Percentiles rank a stretch among this genome's conserved stretches.
Evolutionary conservation across 352 stramenopile species (phyloP).

Genomic region (Phytophthora uliginosa): DNA sequence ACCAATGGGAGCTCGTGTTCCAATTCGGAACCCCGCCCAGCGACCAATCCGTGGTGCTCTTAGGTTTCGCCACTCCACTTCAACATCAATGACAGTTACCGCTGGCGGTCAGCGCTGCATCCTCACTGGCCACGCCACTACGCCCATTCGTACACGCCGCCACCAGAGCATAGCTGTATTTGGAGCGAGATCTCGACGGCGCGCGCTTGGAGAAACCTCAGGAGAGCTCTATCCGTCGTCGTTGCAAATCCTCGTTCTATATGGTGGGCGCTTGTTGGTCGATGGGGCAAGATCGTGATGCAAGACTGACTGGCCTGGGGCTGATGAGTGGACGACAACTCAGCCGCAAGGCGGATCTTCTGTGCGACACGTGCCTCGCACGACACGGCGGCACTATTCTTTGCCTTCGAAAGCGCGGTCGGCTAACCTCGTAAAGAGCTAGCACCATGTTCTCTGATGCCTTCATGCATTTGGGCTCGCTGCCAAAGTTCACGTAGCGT

Average conservation of each 20-base stretch:
- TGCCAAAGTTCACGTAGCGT: not conserved
- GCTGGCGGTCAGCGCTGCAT: not conserved
- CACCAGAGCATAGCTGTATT: not conserved
- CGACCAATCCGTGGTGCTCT: constrained; percentile 16
- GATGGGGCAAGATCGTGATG: not conserved
- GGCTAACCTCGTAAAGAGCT: not conserved
- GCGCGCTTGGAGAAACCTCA: not conserved
- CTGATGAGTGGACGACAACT: constrained; percentile 15
- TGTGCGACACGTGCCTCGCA: constrained; percentile 30
- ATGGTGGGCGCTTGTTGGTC: not conserved
- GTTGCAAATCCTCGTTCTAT: not conserved
- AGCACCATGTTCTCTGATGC: not conserved
- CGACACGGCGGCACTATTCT: constrained; percentile 4
- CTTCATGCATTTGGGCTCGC: not conserved
- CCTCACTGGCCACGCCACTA: not conserved
- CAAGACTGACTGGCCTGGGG: not conserved
- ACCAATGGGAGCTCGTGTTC: constrained; percentile 22
- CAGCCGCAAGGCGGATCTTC: constrained; percentile 8
- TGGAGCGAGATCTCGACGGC: constrained; percentile 1
- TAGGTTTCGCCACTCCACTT: constrained; percentile 33
- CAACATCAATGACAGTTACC: constrained; percentile 26
- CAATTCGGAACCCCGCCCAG: constrained; percentile 26
- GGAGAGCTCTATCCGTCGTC: not conserved
- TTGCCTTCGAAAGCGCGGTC: not conserved
- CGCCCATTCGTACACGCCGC: constrained; percentile 2